Base-by-base conservation (phyloP, 2,329 filamentous ascomycete species). In the Aspergillus tubingensis region DNA sequence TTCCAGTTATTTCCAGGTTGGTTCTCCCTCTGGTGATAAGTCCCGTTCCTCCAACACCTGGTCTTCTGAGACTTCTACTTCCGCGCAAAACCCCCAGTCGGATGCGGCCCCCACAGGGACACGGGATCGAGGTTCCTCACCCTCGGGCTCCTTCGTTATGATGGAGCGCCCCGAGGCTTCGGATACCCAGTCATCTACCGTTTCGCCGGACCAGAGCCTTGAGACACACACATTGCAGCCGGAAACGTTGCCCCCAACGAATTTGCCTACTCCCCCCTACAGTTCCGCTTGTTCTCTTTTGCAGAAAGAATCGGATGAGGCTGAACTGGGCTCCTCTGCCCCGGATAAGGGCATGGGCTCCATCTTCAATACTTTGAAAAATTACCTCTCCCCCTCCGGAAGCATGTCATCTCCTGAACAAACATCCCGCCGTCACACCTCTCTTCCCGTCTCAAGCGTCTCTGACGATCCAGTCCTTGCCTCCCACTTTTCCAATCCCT, bases 1-100 rank as follows among this genome's bases (percentile, higher is more conserved):
- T 85, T 86, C 88, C 78, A 96, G 90, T 84, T 97, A 95, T 85
- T 96, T 98, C 86, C 95, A 99, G 94, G 95, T 99, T 96, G 89
- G 95, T 97, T 86, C 86, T 84, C 87, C 86, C 83, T 87, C 86
- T 85, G 87, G 86, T 84, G 86, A 88, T 88, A 85, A 85, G 84
- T 76, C 79, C 79, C 82, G 65, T 74, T 67, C 76, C 67, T 72
- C 74, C 62, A 75, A 73, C 67, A 69, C 74, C 68, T 74, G 74
- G 70, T 72, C 72, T 69, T 70, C 69, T 64, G 68, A 69, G 61
- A 68, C 66, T 60, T 65, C 68, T 65, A 51, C 64, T 58, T 64
- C 68, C 53, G 63, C 65, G 55, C 62, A 68, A 60, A 67, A 62
- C 55, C 58, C 63, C 54, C 69, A 68, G 65, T 65, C 70, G 57